These are phyloP conservation scores for Coniosporium tulheliwenetii DNA, from an alignment of 2,329 filamentous ascomycete genomes.

Conservation along the genomic window DNA sequence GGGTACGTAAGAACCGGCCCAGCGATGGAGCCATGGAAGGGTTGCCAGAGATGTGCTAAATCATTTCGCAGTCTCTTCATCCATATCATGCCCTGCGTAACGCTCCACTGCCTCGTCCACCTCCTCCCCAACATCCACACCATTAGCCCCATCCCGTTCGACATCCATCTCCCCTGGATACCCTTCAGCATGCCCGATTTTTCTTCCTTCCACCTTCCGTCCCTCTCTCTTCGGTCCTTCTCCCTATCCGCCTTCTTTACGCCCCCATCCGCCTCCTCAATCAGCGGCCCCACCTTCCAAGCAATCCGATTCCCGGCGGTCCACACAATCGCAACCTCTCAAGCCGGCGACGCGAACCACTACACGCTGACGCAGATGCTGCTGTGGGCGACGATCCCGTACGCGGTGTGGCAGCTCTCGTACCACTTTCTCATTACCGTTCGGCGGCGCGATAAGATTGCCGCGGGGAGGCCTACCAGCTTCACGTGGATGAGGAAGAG, in stretches of 20 bases:
- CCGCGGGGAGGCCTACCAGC: conserved; percentile 63
- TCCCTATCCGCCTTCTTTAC: too few relatives aligned
- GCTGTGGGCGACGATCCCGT: conserved; percentile 83
- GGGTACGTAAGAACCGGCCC: too few relatives aligned
- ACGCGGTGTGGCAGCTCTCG: conserved; percentile 77
- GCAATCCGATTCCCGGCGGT: conserved; percentile 66
- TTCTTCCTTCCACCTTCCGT: too few relatives aligned
- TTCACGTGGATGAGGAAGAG: conserved; percentile 94
- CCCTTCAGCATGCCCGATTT: too few relatives aligned
- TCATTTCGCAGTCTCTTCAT: conserved; percentile 60
- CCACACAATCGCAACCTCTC: conserved; percentile 58
- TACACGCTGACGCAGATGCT: conserved; percentile 78
- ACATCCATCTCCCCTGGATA: too few relatives aligned
- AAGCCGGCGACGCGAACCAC: conserved; percentile 57
- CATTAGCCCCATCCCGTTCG: too few relatives aligned
- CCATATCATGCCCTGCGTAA: conserved; percentile 95
- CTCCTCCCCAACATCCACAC: conserved; percentile 39
- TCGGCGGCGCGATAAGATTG: conserved; percentile 64
- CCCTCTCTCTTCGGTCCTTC: too few relatives aligned
- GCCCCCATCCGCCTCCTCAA: too few relatives aligned
- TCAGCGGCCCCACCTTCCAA: conserved; percentile 35
- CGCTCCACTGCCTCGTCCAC: conserved; percentile 84
- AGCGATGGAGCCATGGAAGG: neutral
- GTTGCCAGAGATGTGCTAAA: neutral
- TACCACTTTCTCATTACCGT: conserved; percentile 97